These are phyloP conservation scores for Acarospora socialis DNA, from an alignment of 2,329 filamentous ascomycete species.

Conservation along the genomic window DNA sequence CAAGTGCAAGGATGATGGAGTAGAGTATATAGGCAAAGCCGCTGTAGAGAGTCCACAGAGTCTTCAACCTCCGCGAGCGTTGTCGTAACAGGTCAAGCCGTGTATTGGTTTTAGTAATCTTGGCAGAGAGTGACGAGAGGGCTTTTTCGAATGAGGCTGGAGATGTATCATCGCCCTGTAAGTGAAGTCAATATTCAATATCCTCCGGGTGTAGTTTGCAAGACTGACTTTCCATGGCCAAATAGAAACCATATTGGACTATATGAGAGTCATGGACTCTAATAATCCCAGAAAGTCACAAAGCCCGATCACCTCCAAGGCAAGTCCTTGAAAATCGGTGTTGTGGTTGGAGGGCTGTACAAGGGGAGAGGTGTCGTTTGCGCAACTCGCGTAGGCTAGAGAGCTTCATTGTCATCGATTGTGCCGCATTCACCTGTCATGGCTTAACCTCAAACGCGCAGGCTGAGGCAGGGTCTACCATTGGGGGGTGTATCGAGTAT, in stretches of 20 bases:
- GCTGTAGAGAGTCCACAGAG: conserved; percentile 80
- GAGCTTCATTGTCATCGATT: no score
- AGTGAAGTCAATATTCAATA: background rate
- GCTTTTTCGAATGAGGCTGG: conserved; percentile 88
- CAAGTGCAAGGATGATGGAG: conserved; percentile 64
- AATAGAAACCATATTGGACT: conserved; percentile 55
- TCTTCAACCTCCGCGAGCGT: conserved; percentile 61
- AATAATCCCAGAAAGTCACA: no score
- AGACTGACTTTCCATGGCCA: conserved; percentile 67
- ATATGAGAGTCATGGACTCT: no score
- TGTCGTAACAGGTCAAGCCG: conserved; percentile 60
- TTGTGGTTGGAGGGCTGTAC: no score
- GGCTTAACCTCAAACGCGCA: no score
- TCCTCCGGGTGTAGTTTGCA: background rate
- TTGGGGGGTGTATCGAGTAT: no score
- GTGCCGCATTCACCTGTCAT: no score
- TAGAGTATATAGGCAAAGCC: conserved; percentile 83
- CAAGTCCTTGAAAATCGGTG: no score
- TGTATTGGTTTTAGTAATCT: conserved; percentile 62
- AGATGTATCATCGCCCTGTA: conserved; percentile 61
- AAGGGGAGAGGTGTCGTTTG: no score
- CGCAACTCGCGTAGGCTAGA: no score
- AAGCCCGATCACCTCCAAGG: no score
- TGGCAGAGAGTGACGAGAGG: conserved; percentile 64
- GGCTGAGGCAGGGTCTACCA: no score